A percentile compares a stretch with the other conserved stretches of the same genome.
Conservation (phyloP, 352 stramenopile species). For the Globisporangium parvum region DNA sequence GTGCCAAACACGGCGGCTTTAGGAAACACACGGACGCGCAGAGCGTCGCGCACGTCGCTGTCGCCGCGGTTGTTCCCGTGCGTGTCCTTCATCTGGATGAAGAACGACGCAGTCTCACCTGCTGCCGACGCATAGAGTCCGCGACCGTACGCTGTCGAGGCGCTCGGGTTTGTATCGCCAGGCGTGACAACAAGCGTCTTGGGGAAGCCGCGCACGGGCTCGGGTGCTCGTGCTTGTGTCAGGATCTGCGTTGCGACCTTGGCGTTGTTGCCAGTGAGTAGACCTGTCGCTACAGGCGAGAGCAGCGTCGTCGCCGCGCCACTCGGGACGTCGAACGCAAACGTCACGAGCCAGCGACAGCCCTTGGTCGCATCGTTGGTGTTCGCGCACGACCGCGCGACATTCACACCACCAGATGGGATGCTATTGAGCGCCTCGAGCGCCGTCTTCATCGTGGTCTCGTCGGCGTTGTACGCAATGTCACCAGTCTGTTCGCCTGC, state of each 20-base stretch:
- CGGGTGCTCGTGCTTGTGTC: constrained; percentile 19
- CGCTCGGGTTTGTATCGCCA: constrained; percentile 56
- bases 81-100: constrained; percentile 78
- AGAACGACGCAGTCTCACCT: constrained; percentile 49
- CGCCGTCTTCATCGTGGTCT: constrained; percentile 32
- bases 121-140: constrained; percentile 55
- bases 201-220: constrained; percentile 58
- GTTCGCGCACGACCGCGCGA: constrained; percentile 29
- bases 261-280: constrained; percentile 69
- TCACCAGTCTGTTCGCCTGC: constrained; percentile 32
- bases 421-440: constrained; percentile 72
- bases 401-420: constrained; percentile 18
- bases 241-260: constrained; percentile 25
- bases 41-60: constrained; percentile 16
- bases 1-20: constrained; percentile 19
- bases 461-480: constrained; percentile 48
- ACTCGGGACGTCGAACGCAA: constrained; percentile 22
- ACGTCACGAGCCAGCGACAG: constrained; percentile 73
- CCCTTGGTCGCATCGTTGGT: constrained; percentile 38
- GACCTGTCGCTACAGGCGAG: constrained; percentile 46
- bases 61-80: constrained; percentile 75
- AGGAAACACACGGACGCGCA: constrained; percentile 53
- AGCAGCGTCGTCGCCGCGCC: constrained; percentile 3
- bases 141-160: constrained; percentile 59
- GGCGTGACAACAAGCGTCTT: constrained; percentile 52